phyloP scores from a whole-genome alignment of 2,329 filamentous ascomycete species.

The Incumbomyces delicatus region DNA sequence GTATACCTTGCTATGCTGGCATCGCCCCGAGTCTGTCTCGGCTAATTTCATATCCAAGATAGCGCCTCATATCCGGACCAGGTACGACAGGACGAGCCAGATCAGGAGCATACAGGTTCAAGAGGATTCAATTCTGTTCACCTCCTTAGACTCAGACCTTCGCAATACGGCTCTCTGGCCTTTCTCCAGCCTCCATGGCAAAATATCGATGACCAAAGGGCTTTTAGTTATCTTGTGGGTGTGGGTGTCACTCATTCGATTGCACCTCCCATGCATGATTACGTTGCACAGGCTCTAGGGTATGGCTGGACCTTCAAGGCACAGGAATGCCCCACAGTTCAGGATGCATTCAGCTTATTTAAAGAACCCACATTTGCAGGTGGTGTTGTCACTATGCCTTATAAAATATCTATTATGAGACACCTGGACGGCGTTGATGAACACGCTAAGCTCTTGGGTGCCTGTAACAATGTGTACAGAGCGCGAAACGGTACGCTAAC shows the following conservation, averaged over 20 bases:
- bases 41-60: no score
- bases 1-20: no score
- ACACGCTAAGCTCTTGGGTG: constrained; percentile 27
- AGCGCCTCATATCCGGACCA: no score
- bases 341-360: constrained; percentile 26
- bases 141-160: no score
- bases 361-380: constrained; percentile 24
- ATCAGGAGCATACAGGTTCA: no score
- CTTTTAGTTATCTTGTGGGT: constrained; percentile 29
- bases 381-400: constrained; percentile 35
- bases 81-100: no score
- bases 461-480: constrained; percentile 19
- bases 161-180: no score
- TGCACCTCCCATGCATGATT: constrained; percentile 32
- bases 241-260: constrained; percentile 34
- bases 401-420: constrained; percentile 26
- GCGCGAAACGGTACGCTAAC: constrained; percentile 21
- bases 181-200: no score
- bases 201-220: constrained; percentile 3
- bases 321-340: constrained; percentile 25
- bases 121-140: no score
- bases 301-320: constrained; percentile 29
- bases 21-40: no score
- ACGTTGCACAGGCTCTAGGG: constrained; percentile 27
- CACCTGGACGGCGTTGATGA: constrained; percentile 31